Percentiles rank a stretch among this genome's conserved stretches.
Conservation (phyloP, 202 grass and related monocot genomes). For the Cymbopogon flexuosus region DNA sequence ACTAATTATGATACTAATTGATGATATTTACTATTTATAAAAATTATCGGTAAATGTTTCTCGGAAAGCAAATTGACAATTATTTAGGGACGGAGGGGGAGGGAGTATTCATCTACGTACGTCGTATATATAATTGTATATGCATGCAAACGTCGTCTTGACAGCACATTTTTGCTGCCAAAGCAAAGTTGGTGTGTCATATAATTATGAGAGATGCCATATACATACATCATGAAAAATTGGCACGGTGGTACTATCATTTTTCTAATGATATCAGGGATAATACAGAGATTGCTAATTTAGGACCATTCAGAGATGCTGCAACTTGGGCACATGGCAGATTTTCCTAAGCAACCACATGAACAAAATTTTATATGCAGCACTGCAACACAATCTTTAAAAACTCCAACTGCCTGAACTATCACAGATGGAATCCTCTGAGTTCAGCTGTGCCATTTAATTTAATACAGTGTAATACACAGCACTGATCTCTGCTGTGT, state of each 20-base stretch:
- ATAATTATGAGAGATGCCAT: too few species aligned
- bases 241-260: not conserved
- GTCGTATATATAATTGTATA: too few species aligned
- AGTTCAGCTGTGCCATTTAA: not conserved
- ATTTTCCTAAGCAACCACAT: not conserved
- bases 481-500: not conserved
- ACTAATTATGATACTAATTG: too few species aligned
- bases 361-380: not conserved
- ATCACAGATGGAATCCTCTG: not conserved
- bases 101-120: too few species aligned
- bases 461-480: not conserved
- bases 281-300: not conserved
- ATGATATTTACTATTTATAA: too few species aligned
- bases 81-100: too few species aligned
- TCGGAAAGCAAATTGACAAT: too few species aligned
- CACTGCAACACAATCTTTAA: not conserved
- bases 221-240: not conserved
- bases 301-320: not conserved
- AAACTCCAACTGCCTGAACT: not conserved
- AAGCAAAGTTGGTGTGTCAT: too few species aligned
- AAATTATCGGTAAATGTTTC: too few species aligned
- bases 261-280: not conserved
- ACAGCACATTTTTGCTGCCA: too few species aligned
- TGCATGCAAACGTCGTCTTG: too few species aligned
- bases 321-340: not conserved